phyloP scores from a whole-genome alignment of 305 asterid genomes.

The Fraxinus sp. region DNA sequence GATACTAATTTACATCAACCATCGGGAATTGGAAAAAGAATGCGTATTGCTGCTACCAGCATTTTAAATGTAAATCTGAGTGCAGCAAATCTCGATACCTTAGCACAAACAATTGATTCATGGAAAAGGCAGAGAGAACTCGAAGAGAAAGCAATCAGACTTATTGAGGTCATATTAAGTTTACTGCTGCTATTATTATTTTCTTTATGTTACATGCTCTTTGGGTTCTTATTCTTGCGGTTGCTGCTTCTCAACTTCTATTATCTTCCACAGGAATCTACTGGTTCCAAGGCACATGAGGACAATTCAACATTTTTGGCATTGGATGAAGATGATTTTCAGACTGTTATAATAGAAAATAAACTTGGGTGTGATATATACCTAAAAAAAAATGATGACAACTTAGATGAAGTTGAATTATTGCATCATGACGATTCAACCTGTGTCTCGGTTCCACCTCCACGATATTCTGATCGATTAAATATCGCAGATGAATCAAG shows the following conservation, averaged over 20 bases:
- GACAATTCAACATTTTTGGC: conserved; percentile 61
- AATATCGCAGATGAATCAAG: conserved; percentile 82
- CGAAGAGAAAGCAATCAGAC: conserved; percentile 81
- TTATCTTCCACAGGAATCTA: conserved; percentile 62
- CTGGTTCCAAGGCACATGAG: conserved; percentile 47
- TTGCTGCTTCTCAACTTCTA: conserved; percentile 25
- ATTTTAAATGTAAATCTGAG: conserved; percentile 80
- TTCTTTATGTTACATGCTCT: conserved; percentile 18
- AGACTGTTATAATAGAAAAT: conserved; percentile 78
- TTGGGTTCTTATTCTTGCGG: conserved; percentile 21
- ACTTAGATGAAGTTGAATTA: conserved; percentile 48
- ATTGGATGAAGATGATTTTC: conserved; percentile 89
- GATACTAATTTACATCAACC: conserved; percentile 62
- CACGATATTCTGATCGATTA: conserved; percentile 91
- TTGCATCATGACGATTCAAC: conserved; percentile 55
- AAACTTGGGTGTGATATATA: conserved; percentile 92
- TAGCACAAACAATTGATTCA: conserved; percentile 74
- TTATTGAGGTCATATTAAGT: conserved; percentile 55
- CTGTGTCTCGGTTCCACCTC: conserved; percentile 82
- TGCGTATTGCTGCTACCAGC: conserved; percentile 87
- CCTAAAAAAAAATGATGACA: conserved; percentile 59
- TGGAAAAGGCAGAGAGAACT: conserved; percentile 94
- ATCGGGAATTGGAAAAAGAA: conserved; percentile 66
- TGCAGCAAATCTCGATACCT: conserved; percentile 81
- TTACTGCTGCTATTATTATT: background rate